phyloP scores from a whole-genome alignment of 2,329 filamentous ascomycete genomes.

The Aotearoamyces nothofagi region DNA sequence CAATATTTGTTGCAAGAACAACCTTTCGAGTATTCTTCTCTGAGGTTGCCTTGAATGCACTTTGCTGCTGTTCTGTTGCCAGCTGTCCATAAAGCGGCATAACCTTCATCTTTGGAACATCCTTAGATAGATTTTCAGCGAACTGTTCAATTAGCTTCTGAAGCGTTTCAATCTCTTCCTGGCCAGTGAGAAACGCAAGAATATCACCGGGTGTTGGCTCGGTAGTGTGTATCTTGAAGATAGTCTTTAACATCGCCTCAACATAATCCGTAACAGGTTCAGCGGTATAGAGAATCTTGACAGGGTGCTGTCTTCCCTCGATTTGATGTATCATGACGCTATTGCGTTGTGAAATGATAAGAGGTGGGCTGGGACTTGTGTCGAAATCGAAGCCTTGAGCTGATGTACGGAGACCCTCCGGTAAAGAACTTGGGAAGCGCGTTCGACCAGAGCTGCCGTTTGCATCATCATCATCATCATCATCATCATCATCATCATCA shows the following conservation, averaged over 20 bases:
- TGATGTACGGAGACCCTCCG: neutral
- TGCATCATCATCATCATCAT: neutral
- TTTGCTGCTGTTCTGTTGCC: slow-evolving; percentile 71
- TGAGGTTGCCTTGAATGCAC: slow-evolving; percentile 64
- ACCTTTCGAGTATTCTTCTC: slow-evolving; percentile 69
- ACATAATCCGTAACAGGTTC: slow-evolving; percentile 68
- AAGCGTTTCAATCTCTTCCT: slow-evolving; percentile 78
- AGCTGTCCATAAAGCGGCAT: slow-evolving; percentile 83
- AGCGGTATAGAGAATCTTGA: slow-evolving; percentile 61
- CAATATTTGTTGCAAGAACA: slow-evolving; percentile 90
- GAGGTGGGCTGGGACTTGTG: neutral
- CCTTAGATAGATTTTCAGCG: slow-evolving; percentile 52
- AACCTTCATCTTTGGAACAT: slow-evolving; percentile 57
- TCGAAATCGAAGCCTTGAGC: neutral
- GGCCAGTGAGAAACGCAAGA: slow-evolving; percentile 79
- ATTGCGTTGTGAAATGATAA: slow-evolving; percentile 3
- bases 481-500: neutral
- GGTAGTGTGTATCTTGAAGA: slow-evolving; percentile 75
- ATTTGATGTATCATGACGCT: slow-evolving; percentile 35
- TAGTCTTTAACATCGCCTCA: slow-evolving; percentile 63
- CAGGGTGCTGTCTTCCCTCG: slow-evolving; percentile 75
- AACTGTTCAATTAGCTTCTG: slow-evolving; percentile 73
- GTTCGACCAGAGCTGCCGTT: neutral
- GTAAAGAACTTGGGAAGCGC: too few species aligned
- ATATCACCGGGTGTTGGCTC: slow-evolving; percentile 91